Base-by-base conservation (phyloP, 192 early-diverging fungal species). In the Rhizophagus clarus region DNA sequence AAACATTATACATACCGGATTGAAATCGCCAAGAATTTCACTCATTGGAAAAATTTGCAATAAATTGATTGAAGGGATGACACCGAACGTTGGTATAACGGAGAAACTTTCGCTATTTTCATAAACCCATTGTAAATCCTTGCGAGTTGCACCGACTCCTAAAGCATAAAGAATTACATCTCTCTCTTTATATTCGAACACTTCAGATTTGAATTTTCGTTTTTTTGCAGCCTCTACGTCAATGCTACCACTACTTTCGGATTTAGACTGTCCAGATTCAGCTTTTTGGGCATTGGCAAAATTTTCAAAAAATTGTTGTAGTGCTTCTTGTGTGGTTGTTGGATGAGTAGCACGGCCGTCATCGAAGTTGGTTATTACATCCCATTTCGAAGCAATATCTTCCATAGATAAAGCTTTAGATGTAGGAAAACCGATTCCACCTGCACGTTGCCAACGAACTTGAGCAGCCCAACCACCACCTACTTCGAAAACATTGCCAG, bases 361-460 rank as follows among this genome's bases (percentile, higher is more conserved):
- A 68, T 97, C 92, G 88, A 99, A 99, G 90, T 98, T 92, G 66
- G 87, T 90, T 80, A 99, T 96, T 68, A 89, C 89, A 49, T 77
- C 63, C 96, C 95, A 98, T 80, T 90, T 89, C 72, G 84, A 69
- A 49, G 92, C 89, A 79, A 99, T 91, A 73, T 91, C 92, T 87
- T 99, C 97, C 61, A 96, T 97, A 14, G 87, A 87, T 73, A 99
- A 86, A 12, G 88, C 81, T 62, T 90, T 87, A 87, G 93, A 90
- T 74, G 95, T 91, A 47, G 96, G 92, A 91, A 99, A 99, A 7
- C 93, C 94, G 63, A 94, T 92, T 77, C 98, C 98, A 62, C 95
- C 97, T 24, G 94, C 92, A 49, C 98, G 92, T 88, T 99, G 97
- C 91, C 96, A 96, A 82, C 97, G 95, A 74, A 99, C 91, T 89